phyloP scores from a whole-genome alignment of 2,329 filamentous ascomycete genomes.

The Albophoma yamanashiensis region DNA sequence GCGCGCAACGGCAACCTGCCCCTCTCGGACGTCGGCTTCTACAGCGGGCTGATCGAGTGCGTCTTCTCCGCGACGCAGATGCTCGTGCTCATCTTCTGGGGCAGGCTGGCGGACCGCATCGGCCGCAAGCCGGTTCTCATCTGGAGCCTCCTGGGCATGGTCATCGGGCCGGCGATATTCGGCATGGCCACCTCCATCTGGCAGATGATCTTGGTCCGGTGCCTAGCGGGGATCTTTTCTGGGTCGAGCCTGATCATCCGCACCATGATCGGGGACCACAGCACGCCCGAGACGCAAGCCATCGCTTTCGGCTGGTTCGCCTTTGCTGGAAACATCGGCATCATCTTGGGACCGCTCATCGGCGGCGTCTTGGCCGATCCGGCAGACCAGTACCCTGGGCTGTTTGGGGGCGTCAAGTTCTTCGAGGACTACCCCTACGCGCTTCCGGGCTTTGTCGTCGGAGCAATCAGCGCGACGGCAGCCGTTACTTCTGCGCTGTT shows the following conservation, averaged over 20 bases:
- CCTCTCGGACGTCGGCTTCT: constrained; percentile 65
- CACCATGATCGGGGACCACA: constrained; percentile 67
- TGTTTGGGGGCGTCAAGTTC: constrained; percentile 36
- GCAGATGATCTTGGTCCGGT: constrained; percentile 67
- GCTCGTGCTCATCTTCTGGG: constrained; percentile 68
- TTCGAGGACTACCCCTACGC: constrained; percentile 42
- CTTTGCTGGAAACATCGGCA: constrained; percentile 62
- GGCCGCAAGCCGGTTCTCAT: constrained; percentile 67
- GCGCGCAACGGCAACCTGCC: constrained; percentile 50
- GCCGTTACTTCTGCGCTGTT: constrained; percentile 42
- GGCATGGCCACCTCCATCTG: constrained; percentile 55
- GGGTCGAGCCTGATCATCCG: constrained; percentile 65
- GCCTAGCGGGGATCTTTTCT: constrained; percentile 61
- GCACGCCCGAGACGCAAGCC: constrained; percentile 59
- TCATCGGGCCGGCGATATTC: constrained; percentile 52
- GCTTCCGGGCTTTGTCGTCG: constrained; percentile 41
- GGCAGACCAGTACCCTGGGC: constrained; percentile 46
- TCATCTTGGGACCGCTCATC: constrained; percentile 60
- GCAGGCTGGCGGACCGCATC: constrained; percentile 46
- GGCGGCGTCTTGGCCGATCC: constrained; percentile 62
- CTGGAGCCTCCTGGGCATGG: constrained; percentile 52
- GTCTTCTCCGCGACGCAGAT: constrained; percentile 69
- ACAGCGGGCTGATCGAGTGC: constrained; percentile 63
- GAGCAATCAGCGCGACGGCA: constrained; percentile 43
- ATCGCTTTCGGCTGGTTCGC: constrained; percentile 67